Conservation (phyloP, 2,329 filamentous ascomycete genomes). For the Cladosporium sp. region DNA sequence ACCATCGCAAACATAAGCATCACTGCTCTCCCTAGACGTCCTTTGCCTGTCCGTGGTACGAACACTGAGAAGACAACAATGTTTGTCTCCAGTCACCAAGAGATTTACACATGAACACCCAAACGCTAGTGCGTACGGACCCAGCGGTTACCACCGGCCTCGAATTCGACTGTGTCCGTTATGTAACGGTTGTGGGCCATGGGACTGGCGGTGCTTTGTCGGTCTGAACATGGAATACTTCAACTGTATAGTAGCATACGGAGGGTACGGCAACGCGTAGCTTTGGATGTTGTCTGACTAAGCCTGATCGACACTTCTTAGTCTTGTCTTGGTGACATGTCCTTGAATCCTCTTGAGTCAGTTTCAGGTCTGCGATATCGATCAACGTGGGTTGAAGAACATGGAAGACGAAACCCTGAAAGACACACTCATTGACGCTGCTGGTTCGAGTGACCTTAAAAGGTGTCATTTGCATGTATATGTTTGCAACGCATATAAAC, state of each 20-base stretch:
- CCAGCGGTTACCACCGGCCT: conserved; percentile 13
- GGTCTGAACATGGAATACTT: neutral
- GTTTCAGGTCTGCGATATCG: neutral
- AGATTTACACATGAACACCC: neutral
- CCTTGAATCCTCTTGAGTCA: neutral
- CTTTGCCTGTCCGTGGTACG: neutral
- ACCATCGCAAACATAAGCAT: neutral
- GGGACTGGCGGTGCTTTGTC: neutral
- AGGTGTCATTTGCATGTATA: neutral
- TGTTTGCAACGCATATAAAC: neutral
- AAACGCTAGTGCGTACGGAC: conserved; percentile 9
- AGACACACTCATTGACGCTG: neutral
- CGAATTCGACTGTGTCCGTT: neutral
- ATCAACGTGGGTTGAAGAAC: neutral
- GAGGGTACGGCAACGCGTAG: neutral
- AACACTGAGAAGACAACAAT: neutral
- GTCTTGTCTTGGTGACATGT: neutral
- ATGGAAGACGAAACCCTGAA: neutral
- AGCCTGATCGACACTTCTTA: neutral
- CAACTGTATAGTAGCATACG: neutral
- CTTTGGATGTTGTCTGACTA: neutral
- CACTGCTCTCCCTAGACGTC: neutral
- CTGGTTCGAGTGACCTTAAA: neutral
- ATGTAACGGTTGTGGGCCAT: neutral
- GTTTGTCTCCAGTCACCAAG: neutral